A percentile compares a stretch with the other conserved stretches of the same genome.
These are phyloP conservation scores for Dionaea muscipula DNA, from an alignment of 179 eudicot genomes.

Conservation along the genomic window DNA sequence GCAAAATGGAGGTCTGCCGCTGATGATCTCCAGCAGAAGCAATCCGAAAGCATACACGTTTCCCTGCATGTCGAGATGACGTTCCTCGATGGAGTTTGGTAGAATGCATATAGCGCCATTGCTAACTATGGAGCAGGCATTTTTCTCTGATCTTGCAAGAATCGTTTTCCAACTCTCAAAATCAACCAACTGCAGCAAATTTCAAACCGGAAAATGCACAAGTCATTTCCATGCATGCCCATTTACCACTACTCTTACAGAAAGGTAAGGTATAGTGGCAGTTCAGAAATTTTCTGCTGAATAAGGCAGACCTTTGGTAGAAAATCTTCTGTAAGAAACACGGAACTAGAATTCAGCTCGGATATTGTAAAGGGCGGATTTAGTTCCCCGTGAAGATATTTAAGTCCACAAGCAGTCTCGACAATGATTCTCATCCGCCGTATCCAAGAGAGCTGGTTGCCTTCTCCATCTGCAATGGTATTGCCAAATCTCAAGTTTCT, in stretches of 20 bases:
- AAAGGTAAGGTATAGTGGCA: too few relatives aligned
- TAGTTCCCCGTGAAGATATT: slow-evolving; percentile 77
- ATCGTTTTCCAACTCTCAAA: slow-evolving; percentile 92
- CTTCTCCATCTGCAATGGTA: slow-evolving; percentile 59
- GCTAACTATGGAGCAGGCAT: slow-evolving; percentile 44
- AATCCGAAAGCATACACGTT: slow-evolving; percentile 71
- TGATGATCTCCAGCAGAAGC: slow-evolving; percentile 72
- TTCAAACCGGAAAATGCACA: not conserved
- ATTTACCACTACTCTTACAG: not conserved
- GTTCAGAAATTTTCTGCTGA: too few relatives aligned
- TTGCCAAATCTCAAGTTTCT: slow-evolving; percentile 8
- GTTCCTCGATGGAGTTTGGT: slow-evolving; percentile 54
- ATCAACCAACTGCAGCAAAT: slow-evolving; percentile 62
- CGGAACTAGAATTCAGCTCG: slow-evolving; percentile 67
- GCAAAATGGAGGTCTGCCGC: slow-evolving; percentile 64
- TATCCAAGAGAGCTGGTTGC: slow-evolving; percentile 83
- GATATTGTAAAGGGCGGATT: slow-evolving; percentile 79
- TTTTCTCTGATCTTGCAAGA: slow-evolving; percentile 71
- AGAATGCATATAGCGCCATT: slow-evolving; percentile 71
- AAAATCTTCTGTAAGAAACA: slow-evolving; percentile 86
- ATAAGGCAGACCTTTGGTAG: slow-evolving; percentile 59
- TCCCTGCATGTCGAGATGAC: slow-evolving; percentile 67
- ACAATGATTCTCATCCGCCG: slow-evolving; percentile 81
- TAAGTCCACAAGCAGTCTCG: slow-evolving; percentile 73
- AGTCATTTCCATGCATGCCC: not conserved